These are phyloP conservation scores for Saussurea involucrata DNA, from an alignment of 129 eudicot species.

Conservation along the genomic window DNA sequence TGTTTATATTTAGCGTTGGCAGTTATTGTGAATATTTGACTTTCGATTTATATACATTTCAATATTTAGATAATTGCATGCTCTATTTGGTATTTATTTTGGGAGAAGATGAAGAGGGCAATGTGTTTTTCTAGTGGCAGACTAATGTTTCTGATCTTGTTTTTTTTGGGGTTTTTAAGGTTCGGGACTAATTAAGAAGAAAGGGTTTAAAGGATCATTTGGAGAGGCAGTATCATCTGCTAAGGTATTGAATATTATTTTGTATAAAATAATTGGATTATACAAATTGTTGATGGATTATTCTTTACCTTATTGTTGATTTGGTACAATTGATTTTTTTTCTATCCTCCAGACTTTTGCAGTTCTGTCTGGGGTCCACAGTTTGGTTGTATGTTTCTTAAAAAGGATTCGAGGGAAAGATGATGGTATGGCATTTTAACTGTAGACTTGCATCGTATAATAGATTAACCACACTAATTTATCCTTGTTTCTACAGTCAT, in stretches of 20 bases:
- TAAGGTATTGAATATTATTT: constrained; percentile 45
- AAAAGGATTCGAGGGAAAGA: constrained; percentile 90
- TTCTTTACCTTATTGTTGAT: neutral
- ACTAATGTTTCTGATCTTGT: neutral
- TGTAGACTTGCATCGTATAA: neutral
- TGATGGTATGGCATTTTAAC: constrained; percentile 52
- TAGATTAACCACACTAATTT: neutral
- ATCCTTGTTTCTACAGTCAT: constrained; percentile 45
- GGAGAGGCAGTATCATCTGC: constrained; percentile 83
- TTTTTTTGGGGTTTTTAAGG: constrained; percentile 36
- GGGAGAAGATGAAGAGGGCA: neutral
- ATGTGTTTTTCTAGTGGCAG: neutral
- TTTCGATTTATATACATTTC: neutral
- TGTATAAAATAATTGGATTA: neutral
- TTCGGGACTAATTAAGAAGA: constrained; percentile 74
- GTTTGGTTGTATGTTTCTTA: constrained; percentile 82
- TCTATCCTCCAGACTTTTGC: constrained; percentile 67
- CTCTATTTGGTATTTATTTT: neutral
- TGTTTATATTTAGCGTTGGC: neutral
- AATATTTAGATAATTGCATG: neutral
- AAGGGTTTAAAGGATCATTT: constrained; percentile 80
- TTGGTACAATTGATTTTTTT: neutral
- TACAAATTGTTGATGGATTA: neutral
- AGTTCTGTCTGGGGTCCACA: constrained; percentile 84
- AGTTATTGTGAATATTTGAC: neutral